Base-by-base conservation (phyloP, 805 yeast genomes). In the Barnettozyma sucrosica region DNA sequence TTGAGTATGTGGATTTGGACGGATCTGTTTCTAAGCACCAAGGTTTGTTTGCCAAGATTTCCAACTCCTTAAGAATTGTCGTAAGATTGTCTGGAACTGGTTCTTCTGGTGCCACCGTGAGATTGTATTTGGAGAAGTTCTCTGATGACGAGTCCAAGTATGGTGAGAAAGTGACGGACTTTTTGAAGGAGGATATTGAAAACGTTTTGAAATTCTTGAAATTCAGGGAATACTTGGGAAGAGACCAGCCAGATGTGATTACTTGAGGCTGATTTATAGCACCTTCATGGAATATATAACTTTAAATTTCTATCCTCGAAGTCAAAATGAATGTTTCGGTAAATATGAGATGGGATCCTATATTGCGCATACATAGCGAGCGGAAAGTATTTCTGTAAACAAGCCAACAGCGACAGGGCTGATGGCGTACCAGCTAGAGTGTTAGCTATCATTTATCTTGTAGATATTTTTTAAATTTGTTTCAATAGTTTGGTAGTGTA, bases 81-180 rank as follows among this genome's bases (percentile, higher is more conserved):
- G 85, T 89, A 46, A 83, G 99, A 67, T 75, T 93, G 54, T 89
- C 97, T 0, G 99, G 99, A 48, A 92, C 99, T 3, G 99, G 99
- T 14, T 89, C 97, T 2, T 83, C 96, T 2, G 99, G 99, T 43
- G 98, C 99, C 19, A 92, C 99, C 6, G 89, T 93, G 51, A 80
- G 99, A 67, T 74, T 92, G 56, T 92, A 92, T 69, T 70, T 92
- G 62, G 98, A 92, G 68, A 84, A 83, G 66, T 89, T 85, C 70
- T 80, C 86, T 23, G 57, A 66, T 41, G 93, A 88, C 61, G 59
- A 66, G 44, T 52, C 77, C 18, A 74, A 74, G 36, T 78, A 75
- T 59, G 59, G 58, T 7, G 53, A 66, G 54, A 66, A 72, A 41
- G 92, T 89, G 11, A 85, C 85, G 56, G 82, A 81, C 41, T 92